Evolutionary conservation across 2,329 filamentous ascomycete species (phyloP).

Genomic region (Diaporthe citri): DNA sequence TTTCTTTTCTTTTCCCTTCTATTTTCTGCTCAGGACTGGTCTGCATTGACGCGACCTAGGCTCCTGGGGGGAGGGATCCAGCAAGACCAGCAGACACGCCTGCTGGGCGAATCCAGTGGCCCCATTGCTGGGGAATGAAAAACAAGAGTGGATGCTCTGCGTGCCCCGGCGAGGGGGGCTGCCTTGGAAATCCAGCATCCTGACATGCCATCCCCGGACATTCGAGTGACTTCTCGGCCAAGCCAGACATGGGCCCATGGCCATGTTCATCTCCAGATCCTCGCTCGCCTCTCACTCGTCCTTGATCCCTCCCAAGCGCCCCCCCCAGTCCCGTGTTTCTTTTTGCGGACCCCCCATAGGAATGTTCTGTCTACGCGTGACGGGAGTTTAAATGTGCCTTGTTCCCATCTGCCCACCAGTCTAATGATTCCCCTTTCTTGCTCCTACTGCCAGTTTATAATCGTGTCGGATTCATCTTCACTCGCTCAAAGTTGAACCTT

Average conservation of each 20-base stretch:
- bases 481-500: constrained; percentile 34
- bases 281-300: neutral
- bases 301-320: constrained; percentile 7
- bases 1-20: neutral
- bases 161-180: constrained; percentile 1
- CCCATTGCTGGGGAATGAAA: constrained; percentile 24
- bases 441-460: constrained; percentile 16
- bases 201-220: constrained; percentile 24
- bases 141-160: constrained; percentile 19
- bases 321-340: constrained; percentile 21
- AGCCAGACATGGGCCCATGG: constrained; percentile 11
- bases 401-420: constrained; percentile 8
- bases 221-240: constrained; percentile 26
- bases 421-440: neutral
- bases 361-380: constrained; percentile 29
- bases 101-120: constrained; percentile 1
- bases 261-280: constrained; percentile 25
- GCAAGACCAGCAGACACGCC: neutral
- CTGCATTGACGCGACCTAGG: constrained; percentile 15
- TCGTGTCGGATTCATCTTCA: constrained; percentile 26
- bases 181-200: constrained; percentile 25
- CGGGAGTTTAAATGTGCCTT: constrained; percentile 18
- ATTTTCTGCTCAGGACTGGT: constrained; percentile 6
- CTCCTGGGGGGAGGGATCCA: neutral
- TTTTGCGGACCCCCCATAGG: constrained; percentile 18